phyloP scores from a whole-genome alignment of 2,329 filamentous ascomycete species.

The Gliomastix tumulicola region DNA sequence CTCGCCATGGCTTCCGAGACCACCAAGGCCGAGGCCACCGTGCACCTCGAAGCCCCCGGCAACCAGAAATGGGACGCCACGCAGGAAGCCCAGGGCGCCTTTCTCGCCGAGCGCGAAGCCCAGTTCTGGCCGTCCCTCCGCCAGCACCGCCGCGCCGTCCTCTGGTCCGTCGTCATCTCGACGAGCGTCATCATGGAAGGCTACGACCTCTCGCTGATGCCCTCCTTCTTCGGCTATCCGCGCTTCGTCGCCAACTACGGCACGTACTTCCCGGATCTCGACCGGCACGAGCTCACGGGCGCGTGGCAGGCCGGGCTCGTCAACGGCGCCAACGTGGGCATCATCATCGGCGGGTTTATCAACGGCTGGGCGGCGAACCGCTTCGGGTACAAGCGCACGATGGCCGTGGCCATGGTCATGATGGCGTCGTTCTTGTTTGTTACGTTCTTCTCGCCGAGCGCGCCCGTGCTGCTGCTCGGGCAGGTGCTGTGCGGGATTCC shows the following conservation, averaged over 20 bases:
- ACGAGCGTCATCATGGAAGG: conserved; percentile 30
- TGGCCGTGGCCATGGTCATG: conserved; percentile 35
- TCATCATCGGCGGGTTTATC: conserved; percentile 10
- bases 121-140: too few species aligned
- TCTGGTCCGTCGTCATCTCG: conserved; percentile 29
- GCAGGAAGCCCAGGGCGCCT: conserved; percentile 7
- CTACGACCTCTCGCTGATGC: conserved; percentile 30
- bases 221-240: conserved; percentile 32
- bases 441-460: conserved; percentile 10
- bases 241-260: conserved; percentile 32
- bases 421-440: conserved; percentile 14
- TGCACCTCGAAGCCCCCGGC: too few species aligned
- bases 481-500: conserved; percentile 30
- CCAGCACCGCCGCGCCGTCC: conserved; percentile 15
- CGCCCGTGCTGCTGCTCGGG: conserved; percentile 27
- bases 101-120: conserved; percentile 27
- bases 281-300: conserved; percentile 35
- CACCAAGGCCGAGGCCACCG: too few species aligned
- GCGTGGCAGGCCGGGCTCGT: conserved; percentile 45
- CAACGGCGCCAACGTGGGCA: conserved; percentile 39
- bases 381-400: conserved; percentile 33
- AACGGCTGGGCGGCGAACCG: conserved; percentile 9
- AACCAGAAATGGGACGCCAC: too few species aligned
- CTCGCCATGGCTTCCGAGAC: too few species aligned
- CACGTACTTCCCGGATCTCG: conserved; percentile 19